These are phyloP conservation scores for Citrus glauca DNA, from an alignment of 345 rosid species.

Conservation along the genomic window DNA sequence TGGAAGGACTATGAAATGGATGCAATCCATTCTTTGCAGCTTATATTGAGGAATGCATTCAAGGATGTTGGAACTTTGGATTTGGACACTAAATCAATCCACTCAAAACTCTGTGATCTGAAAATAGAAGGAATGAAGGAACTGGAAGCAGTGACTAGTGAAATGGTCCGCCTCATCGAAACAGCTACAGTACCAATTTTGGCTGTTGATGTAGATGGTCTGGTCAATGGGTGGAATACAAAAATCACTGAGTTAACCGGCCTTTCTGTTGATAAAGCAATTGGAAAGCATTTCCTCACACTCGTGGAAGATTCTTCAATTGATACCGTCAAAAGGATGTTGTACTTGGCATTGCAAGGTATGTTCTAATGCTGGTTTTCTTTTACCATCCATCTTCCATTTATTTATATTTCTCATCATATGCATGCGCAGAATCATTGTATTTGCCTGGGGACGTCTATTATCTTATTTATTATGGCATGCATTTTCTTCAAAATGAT, in stretches of 20 bases:
- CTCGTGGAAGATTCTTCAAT: conserved; percentile 83
- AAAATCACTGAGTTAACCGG: conserved; percentile 87
- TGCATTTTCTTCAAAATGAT: not conserved
- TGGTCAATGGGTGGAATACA: conserved; percentile 90
- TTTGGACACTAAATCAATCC: conserved; percentile 40
- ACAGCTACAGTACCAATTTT: conserved; percentile 88
- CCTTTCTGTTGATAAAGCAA: conserved; percentile 76
- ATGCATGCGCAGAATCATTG: not conserved
- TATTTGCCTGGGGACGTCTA: not conserved
- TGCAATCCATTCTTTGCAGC: conserved; percentile 95
- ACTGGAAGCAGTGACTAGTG: conserved; percentile 91
- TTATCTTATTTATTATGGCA: not conserved
- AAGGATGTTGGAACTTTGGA: conserved; percentile 53
- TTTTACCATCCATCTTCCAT: not conserved
- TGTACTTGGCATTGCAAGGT: conserved; percentile 80
- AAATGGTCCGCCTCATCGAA: conserved; percentile 93
- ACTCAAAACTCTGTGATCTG: conserved; percentile 67
- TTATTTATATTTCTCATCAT: not conserved
- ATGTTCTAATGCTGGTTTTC: conserved; percentile 18
- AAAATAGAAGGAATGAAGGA: conserved; percentile 80
- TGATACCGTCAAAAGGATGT: conserved; percentile 57
- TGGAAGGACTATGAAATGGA: conserved; percentile 99
- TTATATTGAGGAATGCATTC: conserved; percentile 76
- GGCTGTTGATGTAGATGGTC: conserved; percentile 87
- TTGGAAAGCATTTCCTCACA: conserved; percentile 76